Base-by-base conservation (phyloP, 805 yeast genomes). In the Sugiyamaella smithiae region DNA sequence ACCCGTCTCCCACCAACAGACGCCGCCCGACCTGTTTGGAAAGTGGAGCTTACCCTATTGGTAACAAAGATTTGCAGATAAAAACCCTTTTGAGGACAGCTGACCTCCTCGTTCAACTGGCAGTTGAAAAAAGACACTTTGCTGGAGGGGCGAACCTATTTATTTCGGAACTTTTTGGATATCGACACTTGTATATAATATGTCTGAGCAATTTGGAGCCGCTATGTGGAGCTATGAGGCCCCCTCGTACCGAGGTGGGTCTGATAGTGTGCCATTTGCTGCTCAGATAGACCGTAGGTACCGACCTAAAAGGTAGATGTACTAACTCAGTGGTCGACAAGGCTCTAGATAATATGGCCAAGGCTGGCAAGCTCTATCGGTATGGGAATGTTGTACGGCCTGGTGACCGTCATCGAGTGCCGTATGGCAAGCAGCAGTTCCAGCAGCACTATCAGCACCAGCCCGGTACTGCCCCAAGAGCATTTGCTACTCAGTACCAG, bases 281-380 rank as follows among this genome's bases (percentile, higher is more conserved):
- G 31, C 54, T 16, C 54, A 51, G 46, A 14, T 51, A n/a, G 51
- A 51, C 31, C 26, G 52, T 49, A 40, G 11, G 52, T 38, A 12
- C 25, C 25, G 25, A 8, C 14, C 19, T 22, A 26, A 11, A n/a
- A 2, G 4, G n/a, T 7, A 5, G 16, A 5, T 35, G 33, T 22
- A 16, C 19, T 36, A 16, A 23, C 17, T 36, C 43, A 50, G 54
- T 43, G 47, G 48, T 52, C 24, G 56, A 52, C 31, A 22, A 41
- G 24, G 50, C 56, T 12, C 40, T 52, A 25, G 51, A 49, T 6
- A 31, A 32, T 20, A 40, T 52, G 20, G 43, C 49, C 33, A 46
- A 46, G 29, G 35, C 44, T 44, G 20, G 26, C 23, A 16, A 42
- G 33, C 26, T 35, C 14, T 23, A 23, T 29, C 32, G 31, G 5